Base-by-base conservation (phyloP, 2,329 filamentous ascomycete genomes). In the Didymella arachidicola region DNA sequence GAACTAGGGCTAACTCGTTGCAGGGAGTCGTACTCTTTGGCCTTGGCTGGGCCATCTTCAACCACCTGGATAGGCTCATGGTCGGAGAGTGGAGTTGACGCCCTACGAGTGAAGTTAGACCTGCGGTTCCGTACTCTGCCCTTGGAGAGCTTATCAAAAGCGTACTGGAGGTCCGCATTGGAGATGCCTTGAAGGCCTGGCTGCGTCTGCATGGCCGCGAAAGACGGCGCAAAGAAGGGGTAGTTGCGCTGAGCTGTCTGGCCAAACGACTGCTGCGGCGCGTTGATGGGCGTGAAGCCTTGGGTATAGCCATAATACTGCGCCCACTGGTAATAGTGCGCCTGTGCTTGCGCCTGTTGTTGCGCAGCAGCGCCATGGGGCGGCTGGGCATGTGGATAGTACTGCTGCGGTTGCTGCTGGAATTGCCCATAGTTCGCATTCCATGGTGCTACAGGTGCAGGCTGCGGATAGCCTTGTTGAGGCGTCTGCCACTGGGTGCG, bases 281-380 rank as follows among this genome's bases (percentile, higher is more conserved):
- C 50, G 25, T 67, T 53, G 41, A 48, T 54, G 8, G 60, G 62
- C 25, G 43, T 48, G 46, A 57, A 41, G 10, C 55, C 48, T 56
- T 59, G 57, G n/a, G 34, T 25, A 44, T 52, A 47, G 6, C 52
- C 59, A 26, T 63, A 59, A 34, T 61, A 60, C 27, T 63, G 59
- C 45, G 64, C 62, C 67, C 67, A 68, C 38, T 69, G 67, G 16
- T 66, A 54, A 50, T 68, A 54, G 30, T 67, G 57, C 42, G 64
- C 59, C 30, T 62, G 63, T 3, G 62, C 63, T 47, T 66, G 65
- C 25, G 61, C 62, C 30, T 64, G 60, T 36, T 63, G 60, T 29
- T 61, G 58, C 29, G 60, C 51, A 7, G 53, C 62, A 44, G 59
- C 53, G 14, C 56, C 60, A 50, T 62, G 53, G 32, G 63, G 57